These are phyloP conservation scores for Pilobolus umbonatus DNA, from an alignment of 192 early-diverging fungal species.

Conservation along the genomic window DNA sequence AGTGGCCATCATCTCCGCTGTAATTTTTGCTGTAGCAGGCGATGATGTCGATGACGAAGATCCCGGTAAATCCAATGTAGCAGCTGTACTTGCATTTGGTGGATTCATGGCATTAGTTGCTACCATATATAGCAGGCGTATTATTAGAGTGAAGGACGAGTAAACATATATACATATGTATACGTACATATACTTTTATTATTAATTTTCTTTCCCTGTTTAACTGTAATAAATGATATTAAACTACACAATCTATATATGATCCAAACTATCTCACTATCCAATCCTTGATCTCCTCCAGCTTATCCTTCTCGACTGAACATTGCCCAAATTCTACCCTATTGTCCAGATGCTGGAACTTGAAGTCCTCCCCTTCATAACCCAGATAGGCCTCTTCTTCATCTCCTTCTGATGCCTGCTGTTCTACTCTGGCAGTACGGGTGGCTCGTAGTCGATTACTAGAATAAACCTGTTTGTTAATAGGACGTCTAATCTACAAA, in stretches of 20 bases:
- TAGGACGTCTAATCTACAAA: not conserved
- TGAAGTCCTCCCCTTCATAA: slow-evolving; percentile 74
- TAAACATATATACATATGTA: not conserved
- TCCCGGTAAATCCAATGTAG: slow-evolving; percentile 34
- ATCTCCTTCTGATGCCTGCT: slow-evolving; percentile 58
- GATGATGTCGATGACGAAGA: slow-evolving; percentile 21
- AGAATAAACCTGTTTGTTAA: not conserved
- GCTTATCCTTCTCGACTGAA: slow-evolving; percentile 54
- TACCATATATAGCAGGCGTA: slow-evolving; percentile 41
- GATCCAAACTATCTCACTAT: too few species aligned
- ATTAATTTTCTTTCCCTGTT: too few species aligned
- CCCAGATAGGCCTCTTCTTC: slow-evolving; percentile 68
- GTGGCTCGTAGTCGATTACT: slow-evolving; percentile 64
- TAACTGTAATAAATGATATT: too few species aligned
- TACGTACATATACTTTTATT: not conserved
- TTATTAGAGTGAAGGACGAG: slow-evolving; percentile 30
- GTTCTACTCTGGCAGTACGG: slow-evolving; percentile 61
- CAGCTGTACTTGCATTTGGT: slow-evolving; percentile 65
- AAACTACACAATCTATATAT: too few species aligned
- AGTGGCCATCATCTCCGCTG: slow-evolving; percentile 63
- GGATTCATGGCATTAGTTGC: slow-evolving; percentile 60
- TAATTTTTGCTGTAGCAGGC: slow-evolving; percentile 58
- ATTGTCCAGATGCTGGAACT: slow-evolving; percentile 77
- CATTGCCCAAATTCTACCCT: slow-evolving; percentile 60
- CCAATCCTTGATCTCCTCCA: slow-evolving; percentile 60